These are phyloP conservation scores for Chlorella vulgaris DNA, from an alignment of 139 green algal genomes.

Conservation along the genomic window DNA sequence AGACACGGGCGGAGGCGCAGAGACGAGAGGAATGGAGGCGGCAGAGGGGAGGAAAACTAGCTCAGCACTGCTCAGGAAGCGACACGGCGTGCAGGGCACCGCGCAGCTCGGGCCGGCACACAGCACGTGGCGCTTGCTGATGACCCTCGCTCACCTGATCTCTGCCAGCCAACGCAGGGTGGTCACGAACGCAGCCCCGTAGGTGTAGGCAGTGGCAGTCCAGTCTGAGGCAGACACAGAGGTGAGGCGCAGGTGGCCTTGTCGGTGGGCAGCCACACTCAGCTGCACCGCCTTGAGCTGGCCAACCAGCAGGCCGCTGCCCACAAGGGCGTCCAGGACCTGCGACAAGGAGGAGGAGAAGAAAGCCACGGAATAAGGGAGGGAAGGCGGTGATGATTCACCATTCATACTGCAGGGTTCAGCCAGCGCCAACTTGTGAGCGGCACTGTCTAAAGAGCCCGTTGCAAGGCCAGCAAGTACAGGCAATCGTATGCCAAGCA, in stretches of 20 bases:
- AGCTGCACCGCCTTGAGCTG: constrained; percentile 42
- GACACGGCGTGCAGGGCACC: too few relatives aligned
- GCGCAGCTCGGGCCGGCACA: too few relatives aligned
- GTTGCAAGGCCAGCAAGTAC: too few relatives aligned
- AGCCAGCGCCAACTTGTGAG: too few relatives aligned
- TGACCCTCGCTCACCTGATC: background rate
- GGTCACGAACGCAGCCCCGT: constrained; percentile 17
- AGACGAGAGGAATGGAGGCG: too few relatives aligned
- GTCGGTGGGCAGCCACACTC: constrained; percentile 7
- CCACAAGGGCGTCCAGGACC: constrained; percentile 78
- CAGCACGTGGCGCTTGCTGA: background rate
- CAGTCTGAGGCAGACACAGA: background rate
- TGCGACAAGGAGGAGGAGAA: background rate
- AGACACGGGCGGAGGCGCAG: background rate
- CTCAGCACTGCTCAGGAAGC: too few relatives aligned
- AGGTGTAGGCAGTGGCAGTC: constrained; percentile 29
- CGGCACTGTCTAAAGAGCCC: too few relatives aligned
- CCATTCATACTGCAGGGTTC: too few relatives aligned
- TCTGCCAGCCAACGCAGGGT: constrained; percentile 37
- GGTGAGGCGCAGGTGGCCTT: constrained; percentile 35
- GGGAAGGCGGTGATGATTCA: too few relatives aligned
- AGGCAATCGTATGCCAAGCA: too few relatives aligned
- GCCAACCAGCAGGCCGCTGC: constrained; percentile 70
- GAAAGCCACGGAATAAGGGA: background rate
- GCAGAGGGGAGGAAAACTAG: too few relatives aligned